Percentiles rank a stretch among this genome's conserved stretches.
Conservation (phyloP, 345 rosid genomes). For the Salix viminalis region DNA sequence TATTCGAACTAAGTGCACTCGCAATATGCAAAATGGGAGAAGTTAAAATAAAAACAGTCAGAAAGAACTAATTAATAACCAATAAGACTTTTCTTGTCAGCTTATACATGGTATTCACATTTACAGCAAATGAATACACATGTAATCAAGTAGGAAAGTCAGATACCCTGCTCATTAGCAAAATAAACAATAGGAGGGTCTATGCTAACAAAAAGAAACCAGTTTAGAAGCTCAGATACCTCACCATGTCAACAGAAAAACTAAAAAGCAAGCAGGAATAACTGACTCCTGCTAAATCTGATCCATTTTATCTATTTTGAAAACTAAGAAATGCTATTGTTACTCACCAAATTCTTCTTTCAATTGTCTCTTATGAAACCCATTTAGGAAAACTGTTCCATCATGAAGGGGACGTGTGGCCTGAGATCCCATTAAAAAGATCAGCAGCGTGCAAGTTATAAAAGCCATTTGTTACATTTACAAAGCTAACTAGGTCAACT, state of each 20-base stretch:
- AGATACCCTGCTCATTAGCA: not conserved
- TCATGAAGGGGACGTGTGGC: conserved; percentile 55
- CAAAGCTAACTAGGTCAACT: conserved; percentile 30
- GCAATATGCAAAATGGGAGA: not conserved
- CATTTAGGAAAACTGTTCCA: conserved; percentile 54
- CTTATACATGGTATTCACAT: not conserved
- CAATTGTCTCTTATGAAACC: conserved; percentile 53
- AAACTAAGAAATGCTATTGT: conserved; percentile 1
- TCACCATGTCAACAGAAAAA: not conserved
- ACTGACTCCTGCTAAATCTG: not conserved
- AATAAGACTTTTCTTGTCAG: not conserved
- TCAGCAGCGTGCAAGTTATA: conserved; percentile 12
- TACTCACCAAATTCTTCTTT: conserved; percentile 78
- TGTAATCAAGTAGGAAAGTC: not conserved
- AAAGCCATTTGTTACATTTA: conserved; percentile 8
- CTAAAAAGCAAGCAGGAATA: not conserved
- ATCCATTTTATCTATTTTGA: not conserved
- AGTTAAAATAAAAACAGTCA: not conserved
- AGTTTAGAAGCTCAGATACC: not conserved
- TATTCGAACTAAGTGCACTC: not conserved
- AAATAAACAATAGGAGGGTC: not conserved
- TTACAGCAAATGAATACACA: not conserved
- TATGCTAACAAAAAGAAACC: not conserved
- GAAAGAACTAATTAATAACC: not conserved
- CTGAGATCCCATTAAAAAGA: conserved; percentile 40